Conservation (phyloP, 1,284 basidiomycete genomes). For the Moesziomyces sp. region DNA sequence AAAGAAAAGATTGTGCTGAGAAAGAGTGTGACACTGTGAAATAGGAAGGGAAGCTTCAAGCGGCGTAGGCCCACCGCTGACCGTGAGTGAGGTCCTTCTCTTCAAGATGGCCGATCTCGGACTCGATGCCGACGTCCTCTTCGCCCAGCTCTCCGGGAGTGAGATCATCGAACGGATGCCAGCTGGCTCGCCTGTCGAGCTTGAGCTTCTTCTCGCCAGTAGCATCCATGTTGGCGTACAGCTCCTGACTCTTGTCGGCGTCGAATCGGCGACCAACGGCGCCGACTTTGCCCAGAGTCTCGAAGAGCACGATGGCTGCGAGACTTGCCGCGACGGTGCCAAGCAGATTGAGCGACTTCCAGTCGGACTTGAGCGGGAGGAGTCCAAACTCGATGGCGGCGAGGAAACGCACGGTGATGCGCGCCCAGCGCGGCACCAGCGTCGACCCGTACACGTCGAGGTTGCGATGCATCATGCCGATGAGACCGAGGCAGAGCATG, state of each 20-base stretch:
- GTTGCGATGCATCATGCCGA: conserved; percentile 59
- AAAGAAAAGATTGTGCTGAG: neutral
- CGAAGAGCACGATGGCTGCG: conserved; percentile 49
- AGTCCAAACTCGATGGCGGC: conserved; percentile 43
- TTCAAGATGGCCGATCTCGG: conserved; percentile 62
- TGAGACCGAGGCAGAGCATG: conserved; percentile 50
- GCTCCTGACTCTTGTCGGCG: conserved; percentile 35
- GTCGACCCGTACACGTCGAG: conserved; percentile 54
- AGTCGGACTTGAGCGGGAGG: conserved; percentile 53
- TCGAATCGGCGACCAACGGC: conserved; percentile 57
- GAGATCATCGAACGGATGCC: conserved; percentile 65
- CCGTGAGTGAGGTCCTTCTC: conserved; percentile 55
- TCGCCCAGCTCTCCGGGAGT: conserved; percentile 61
- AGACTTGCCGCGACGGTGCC: conserved; percentile 47
- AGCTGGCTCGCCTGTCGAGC: conserved; percentile 40
- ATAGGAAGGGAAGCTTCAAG: conserved; percentile 11
- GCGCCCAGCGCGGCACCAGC: conserved; percentile 48
- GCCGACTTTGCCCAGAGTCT: conserved; percentile 65
- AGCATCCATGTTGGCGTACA: conserved; percentile 32
- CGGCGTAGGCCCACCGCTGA: conserved; percentile 59
- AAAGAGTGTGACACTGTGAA: conserved; percentile 10
- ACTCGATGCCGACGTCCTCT: conserved; percentile 66
- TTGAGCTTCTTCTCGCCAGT: conserved; percentile 24
- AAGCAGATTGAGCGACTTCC: conserved; percentile 50
- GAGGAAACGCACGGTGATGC: conserved; percentile 51